Evolutionary conservation across 2,329 filamentous ascomycete genomes (phyloP), one percentile per base, ranked within the genome.

Genomic region (Fusarium torulosum): DNA sequence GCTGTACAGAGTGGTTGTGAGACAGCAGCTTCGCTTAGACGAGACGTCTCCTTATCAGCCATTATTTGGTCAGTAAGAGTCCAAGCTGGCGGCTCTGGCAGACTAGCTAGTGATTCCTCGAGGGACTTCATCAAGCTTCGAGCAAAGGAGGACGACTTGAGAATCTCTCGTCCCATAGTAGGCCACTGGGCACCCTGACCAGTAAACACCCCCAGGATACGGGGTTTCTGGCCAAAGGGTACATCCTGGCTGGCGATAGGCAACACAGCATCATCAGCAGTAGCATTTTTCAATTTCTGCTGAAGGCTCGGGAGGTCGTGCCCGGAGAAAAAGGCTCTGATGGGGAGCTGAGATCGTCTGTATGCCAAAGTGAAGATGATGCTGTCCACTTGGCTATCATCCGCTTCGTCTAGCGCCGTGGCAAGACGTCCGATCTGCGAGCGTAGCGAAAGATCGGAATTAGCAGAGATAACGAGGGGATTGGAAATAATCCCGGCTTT

Each of bases 181-280:
- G 73, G 56, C 73, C 74, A 79, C 43, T 79, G 76, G 0, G 77
- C 76, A 15, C 77, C 77, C 35, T 79, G 77, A 0, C 77, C 77
- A 1, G 76, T 79, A 44, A 79, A 79, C 7, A 79, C 67, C 4
- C 73, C 74, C 4, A 76, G 59, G 14, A 55, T 41, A 3, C 52
- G 33, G 10, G 33, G 33, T 4, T 10, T 4, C 4, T n/a, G 25
- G 7, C 52, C 33, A 0, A 23, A 1, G 5, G 43, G 33, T 11
- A 31, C 17, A 10, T 31, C 35, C 7, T 50, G 53, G 17, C 19
- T 55, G 20, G 44, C 20, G 11, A 23, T 14, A 3, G 31, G 42
- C 17, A 55, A 3, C 5, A 40, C 44, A 20, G 25, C 25, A 21
- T 55, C 37, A 5, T 51, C 53, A 27, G 9, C 35, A 4, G 27